These are phyloP conservation scores for Taphrina populina DNA, from an alignment of 1,139 yeast species.

Conservation along the genomic window DNA sequence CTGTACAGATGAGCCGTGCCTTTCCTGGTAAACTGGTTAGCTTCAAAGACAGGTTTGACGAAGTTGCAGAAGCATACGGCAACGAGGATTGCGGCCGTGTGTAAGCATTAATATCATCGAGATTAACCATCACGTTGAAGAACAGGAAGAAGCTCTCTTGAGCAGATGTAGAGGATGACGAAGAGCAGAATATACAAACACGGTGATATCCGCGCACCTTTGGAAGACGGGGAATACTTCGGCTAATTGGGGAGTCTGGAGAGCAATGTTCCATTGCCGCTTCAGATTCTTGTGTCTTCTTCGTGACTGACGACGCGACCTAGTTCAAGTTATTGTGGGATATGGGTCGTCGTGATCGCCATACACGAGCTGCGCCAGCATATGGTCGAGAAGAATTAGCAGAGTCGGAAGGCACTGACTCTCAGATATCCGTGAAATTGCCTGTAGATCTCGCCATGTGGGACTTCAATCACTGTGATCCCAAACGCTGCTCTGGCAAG, in stretches of 20 bases:
- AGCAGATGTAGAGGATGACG: no score
- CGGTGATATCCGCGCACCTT: no score
- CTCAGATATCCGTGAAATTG: constrained; percentile 56
- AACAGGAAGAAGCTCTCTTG: neutral
- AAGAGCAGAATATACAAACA: no score
- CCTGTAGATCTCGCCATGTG: constrained; percentile 43
- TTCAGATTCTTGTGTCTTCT: no score
- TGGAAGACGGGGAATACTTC: no score
- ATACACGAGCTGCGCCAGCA: constrained; percentile 8
- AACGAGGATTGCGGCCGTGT: constrained; percentile 21
- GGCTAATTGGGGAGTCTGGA: no score
- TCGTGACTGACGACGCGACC: no score
- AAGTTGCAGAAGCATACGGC: constrained; percentile 19
- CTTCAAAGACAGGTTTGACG: no score
- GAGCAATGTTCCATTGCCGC: no score
- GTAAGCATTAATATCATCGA: constrained; percentile 32
- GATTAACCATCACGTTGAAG: constrained; percentile 14
- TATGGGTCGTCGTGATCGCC: constrained; percentile 21
- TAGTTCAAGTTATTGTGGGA: no score
- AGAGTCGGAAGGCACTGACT: constrained; percentile 5
- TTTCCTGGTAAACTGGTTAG: neutral
- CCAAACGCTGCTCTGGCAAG: constrained; percentile 95
- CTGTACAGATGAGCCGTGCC: constrained; percentile 22
- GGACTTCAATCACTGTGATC: constrained; percentile 98
- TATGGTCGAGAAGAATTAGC: constrained; percentile 19